phyloP scores from a whole-genome alignment of 768 basidiomycete genomes.

The Rhizopogon vesiculosus region DNA sequence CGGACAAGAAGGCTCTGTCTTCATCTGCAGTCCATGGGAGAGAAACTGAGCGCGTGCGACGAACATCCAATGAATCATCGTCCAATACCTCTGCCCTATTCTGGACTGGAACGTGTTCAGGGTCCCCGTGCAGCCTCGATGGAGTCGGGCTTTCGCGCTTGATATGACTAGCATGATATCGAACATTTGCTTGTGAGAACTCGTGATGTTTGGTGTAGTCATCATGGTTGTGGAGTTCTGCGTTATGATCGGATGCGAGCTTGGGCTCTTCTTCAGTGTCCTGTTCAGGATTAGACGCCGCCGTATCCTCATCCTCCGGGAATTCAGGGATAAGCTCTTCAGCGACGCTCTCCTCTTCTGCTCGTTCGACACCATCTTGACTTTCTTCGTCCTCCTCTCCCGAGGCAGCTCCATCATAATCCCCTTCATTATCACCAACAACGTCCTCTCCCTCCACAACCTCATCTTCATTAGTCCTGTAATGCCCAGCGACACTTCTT shows the following conservation, averaged over 20 bases:
- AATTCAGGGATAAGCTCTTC: background rate
- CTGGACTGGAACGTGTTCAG: background rate
- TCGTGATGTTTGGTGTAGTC: background rate
- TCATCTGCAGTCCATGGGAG: background rate
- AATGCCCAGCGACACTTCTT: background rate
- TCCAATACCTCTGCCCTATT: background rate
- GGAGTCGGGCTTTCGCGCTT: background rate
- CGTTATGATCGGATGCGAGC: background rate
- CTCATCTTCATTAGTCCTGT: background rate
- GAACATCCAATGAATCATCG: no score
- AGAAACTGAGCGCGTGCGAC: background rate
- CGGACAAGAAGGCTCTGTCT: background rate
- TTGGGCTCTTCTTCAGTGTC: conserved; percentile 8
- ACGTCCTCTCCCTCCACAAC: background rate
- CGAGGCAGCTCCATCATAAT: background rate
- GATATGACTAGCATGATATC: background rate
- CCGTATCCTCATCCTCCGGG: conserved; percentile 3
- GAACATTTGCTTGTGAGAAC: conserved; percentile 5
- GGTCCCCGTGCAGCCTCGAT: background rate
- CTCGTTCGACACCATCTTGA: background rate
- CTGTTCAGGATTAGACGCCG: background rate
- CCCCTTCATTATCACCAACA: background rate
- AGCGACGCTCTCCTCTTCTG: background rate
- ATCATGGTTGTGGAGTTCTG: background rate
- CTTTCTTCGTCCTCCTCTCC: background rate